A percentile compares a stretch with the other conserved stretches of the same genome.
Conservation (phyloP, 2,329 filamentous ascomycete species). For the Elsinoe arachidis region DNA sequence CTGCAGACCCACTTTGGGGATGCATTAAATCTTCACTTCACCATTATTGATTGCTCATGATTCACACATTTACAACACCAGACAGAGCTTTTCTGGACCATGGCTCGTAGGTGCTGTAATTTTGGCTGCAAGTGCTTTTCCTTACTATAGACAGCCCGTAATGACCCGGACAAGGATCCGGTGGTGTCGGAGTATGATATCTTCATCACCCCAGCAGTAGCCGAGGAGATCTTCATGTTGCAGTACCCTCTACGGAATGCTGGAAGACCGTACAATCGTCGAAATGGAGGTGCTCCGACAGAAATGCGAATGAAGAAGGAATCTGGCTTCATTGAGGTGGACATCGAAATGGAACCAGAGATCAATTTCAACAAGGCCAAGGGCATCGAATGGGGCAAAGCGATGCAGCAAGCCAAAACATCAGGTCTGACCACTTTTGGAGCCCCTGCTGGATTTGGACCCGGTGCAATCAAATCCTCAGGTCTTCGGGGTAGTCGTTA, state of each 20-base stretch:
- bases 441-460: constrained; percentile 38
- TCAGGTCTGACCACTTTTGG: constrained; percentile 35
- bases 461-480: constrained; percentile 19
- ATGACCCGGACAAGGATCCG: constrained; percentile 35
- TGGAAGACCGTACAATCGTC: constrained; percentile 53
- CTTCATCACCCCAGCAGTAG: constrained; percentile 70
- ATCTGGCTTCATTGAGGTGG: constrained; percentile 80
- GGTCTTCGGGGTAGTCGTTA: constrained; percentile 20
- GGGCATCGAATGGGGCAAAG: constrained; percentile 73
- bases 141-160: neutral
- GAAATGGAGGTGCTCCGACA: constrained; percentile 49
- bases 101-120: constrained; percentile 17
- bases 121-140: neutral
- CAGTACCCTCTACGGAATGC: constrained; percentile 77
- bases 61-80: no score
- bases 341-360: constrained; percentile 70
- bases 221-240: constrained; percentile 56
- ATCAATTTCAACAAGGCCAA: constrained; percentile 74
- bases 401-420: constrained; percentile 48
- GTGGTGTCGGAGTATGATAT: constrained; percentile 61
- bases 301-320: constrained; percentile 74
- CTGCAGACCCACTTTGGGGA: no score
- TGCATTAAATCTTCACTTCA: no score
- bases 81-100: neutral
- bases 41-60: no score